Conservation (phyloP, 495 filamentous ascomycete genomes). For the Chaetomidium leptoderma region DNA sequence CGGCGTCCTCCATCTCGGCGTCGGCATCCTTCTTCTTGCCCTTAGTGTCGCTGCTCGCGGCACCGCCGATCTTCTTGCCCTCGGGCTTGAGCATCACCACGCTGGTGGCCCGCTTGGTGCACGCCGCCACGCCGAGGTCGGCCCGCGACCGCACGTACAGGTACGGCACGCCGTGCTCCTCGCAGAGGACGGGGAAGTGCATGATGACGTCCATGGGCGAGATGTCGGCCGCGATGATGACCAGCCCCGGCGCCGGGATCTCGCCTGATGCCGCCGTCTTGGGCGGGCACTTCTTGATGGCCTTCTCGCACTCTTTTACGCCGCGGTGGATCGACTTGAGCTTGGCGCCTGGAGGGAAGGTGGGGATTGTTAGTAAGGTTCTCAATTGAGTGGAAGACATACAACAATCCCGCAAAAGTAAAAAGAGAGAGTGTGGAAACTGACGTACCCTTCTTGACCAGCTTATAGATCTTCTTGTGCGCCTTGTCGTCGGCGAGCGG, state of each 20-base stretch:
- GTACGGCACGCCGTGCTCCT: conserved; percentile 94
- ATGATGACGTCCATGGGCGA: conserved; percentile 96
- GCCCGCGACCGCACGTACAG: conserved; percentile 82
- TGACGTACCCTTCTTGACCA: conserved; percentile 84
- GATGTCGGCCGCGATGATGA: conserved; percentile 93
- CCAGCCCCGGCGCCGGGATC: conserved; percentile 61
- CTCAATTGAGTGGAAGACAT: conserved; percentile 20
- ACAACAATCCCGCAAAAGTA: too few species aligned
- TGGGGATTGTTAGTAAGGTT: neutral
- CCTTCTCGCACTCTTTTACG: conserved; percentile 97
- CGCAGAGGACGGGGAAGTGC: conserved; percentile 94
- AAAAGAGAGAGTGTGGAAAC: too few species aligned
- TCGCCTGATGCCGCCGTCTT: conserved; percentile 48
- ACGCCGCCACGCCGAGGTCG: conserved; percentile 84
- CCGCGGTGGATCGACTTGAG: conserved; percentile 91
- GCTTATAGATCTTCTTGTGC: conserved; percentile 88
- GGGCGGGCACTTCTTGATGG: conserved; percentile 80
- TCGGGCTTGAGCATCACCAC: conserved; percentile 75
- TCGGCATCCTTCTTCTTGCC: conserved; percentile 48
- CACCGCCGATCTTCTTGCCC: conserved; percentile 53
- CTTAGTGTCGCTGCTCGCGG: conserved; percentile 28
- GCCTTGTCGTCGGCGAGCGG: conserved; percentile 88
- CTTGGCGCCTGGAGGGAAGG: conserved; percentile 64
- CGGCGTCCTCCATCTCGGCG: conserved; percentile 35
- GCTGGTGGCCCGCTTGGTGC: conserved; percentile 91